Conservation (phyloP, 306 rosid genomes). For the Arachis stenosperma region DNA sequence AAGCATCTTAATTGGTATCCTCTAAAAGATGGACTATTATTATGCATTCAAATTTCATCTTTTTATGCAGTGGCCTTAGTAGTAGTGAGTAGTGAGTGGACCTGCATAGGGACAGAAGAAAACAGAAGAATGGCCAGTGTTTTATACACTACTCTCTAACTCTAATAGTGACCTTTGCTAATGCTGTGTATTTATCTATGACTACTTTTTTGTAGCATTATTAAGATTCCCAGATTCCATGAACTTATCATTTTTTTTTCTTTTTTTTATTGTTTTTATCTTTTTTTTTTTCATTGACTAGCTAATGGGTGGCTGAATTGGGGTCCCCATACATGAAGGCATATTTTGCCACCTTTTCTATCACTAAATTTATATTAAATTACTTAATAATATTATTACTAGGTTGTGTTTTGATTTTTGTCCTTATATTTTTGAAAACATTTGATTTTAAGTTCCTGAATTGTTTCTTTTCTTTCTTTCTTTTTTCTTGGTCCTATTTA, state of each 20-base stretch:
- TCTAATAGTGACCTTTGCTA: conserved; percentile 51
- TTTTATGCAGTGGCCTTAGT: conserved; percentile 64
- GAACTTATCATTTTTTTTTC: conserved; percentile 29
- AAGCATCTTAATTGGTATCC: conserved; percentile 47
- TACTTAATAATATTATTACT: neutral
- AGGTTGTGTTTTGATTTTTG: neutral
- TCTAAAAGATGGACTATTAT: conserved; percentile 46
- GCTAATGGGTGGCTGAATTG: conserved; percentile 11
- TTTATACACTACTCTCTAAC: conserved; percentile 25
- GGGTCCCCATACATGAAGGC: conserved; percentile 26
- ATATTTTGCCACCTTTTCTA: conserved; percentile 12
- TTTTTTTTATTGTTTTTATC: neutral
- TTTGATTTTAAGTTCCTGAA: too few species aligned
- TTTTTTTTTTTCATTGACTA: conserved; percentile 20
- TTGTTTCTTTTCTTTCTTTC: too few species aligned
- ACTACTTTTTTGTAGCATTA: conserved; percentile 44
- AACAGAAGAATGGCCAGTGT: conserved; percentile 50
- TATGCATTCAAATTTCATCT: conserved; percentile 61
- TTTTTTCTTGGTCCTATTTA: too few species aligned
- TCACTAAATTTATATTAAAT: conserved; percentile 4
- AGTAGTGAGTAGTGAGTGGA: conserved; percentile 58
- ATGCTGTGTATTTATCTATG: conserved; percentile 50
- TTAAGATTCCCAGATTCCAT: conserved; percentile 44
- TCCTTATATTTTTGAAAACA: too few species aligned
- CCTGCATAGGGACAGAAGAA: conserved; percentile 55